Percentiles rank a stretch among this genome's conserved stretches.
Evolutionary conservation across 192 early-diverging fungal species (phyloP).

Genomic region (Rhizophagus sp.): DNA sequence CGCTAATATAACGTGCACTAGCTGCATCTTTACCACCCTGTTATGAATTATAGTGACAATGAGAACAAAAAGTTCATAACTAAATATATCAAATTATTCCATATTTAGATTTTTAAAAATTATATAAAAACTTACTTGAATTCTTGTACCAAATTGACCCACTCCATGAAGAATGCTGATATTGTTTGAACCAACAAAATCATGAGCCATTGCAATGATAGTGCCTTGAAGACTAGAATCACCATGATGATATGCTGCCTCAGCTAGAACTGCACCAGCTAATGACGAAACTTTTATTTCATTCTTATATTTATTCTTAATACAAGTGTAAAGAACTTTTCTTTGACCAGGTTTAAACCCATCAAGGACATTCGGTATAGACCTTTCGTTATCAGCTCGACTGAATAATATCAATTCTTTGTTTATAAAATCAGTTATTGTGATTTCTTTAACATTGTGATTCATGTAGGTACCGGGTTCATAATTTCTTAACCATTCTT

Average conservation of each 20-base stretch:
- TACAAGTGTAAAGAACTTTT: slow-evolving; percentile 88
- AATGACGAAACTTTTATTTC: slow-evolving; percentile 81
- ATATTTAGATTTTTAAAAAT: too few species aligned
- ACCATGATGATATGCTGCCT: slow-evolving; percentile 94
- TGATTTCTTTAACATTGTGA: slow-evolving; percentile 72
- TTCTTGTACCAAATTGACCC: slow-evolving; percentile 92
- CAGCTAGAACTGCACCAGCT: slow-evolving; percentile 86
- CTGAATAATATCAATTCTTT: slow-evolving; percentile 93
- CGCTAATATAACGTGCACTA: slow-evolving; percentile 95
- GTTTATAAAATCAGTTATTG: slow-evolving; percentile 92
- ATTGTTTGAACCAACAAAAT: slow-evolving; percentile 96
- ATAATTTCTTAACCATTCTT: slow-evolving; percentile 86
- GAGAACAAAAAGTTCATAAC: too few species aligned
- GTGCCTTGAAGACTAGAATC: slow-evolving; percentile 81
- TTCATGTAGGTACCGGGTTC: slow-evolving; percentile 90
- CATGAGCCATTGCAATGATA: slow-evolving; percentile 92
- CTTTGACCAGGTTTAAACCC: slow-evolving; percentile 97
- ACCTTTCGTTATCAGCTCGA: slow-evolving; percentile 93
- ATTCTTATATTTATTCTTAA: slow-evolving; percentile 76
- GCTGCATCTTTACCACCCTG: slow-evolving; percentile 92
- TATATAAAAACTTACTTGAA: slow-evolving; percentile 40
- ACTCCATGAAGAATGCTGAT: slow-evolving; percentile 78
- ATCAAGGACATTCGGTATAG: slow-evolving; percentile 93
- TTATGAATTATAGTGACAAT: too few species aligned
- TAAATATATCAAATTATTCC: too few species aligned